A percentile compares a stretch with the other conserved stretches of the same genome.
Conservation (phyloP, 2,329 filamentous ascomycete genomes). For the Pseudogymnoascus sp. region DNA sequence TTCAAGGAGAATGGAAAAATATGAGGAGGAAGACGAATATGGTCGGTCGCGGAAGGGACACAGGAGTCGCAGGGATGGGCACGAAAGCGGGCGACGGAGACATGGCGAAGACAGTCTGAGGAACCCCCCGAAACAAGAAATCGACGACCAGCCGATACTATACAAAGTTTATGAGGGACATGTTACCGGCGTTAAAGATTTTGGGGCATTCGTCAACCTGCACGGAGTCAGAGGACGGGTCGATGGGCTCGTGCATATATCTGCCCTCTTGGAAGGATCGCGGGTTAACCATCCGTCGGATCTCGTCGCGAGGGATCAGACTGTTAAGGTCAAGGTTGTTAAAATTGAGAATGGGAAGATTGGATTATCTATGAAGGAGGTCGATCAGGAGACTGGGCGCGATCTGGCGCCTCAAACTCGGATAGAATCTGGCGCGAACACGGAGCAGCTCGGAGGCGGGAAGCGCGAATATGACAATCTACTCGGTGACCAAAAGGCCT, state of each 20-base stretch:
- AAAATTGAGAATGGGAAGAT: slow-evolving; percentile 76
- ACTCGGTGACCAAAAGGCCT: slow-evolving; percentile 43
- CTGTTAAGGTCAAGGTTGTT: slow-evolving; percentile 85
- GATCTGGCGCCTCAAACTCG: slow-evolving; percentile 72
- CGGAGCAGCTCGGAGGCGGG: slow-evolving; percentile 64
- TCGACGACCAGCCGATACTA: slow-evolving; percentile 73
- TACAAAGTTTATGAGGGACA: slow-evolving; percentile 85
- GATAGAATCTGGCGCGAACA: slow-evolving; percentile 84
- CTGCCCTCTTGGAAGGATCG: slow-evolving; percentile 72
- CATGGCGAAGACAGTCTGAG: slow-evolving; percentile 49
- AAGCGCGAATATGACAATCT: slow-evolving; percentile 47
- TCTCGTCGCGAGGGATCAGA: slow-evolving; percentile 67
- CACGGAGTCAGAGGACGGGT: slow-evolving; percentile 78
- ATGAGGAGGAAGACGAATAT: slow-evolving; percentile 51
- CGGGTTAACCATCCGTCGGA: slow-evolving; percentile 90
- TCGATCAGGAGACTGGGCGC: slow-evolving; percentile 79
- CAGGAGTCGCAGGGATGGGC: slow-evolving; percentile 26
- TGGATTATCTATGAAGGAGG: slow-evolving; percentile 93
- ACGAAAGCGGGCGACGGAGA: slow-evolving; percentile 33
- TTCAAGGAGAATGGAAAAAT: slow-evolving; percentile 37
- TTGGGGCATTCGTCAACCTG: slow-evolving; percentile 92
- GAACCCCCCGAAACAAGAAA: slow-evolving; percentile 57
- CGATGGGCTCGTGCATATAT: slow-evolving; percentile 89
- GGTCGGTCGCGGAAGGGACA: slow-evolving; percentile 39
- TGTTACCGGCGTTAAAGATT: slow-evolving; percentile 89